Evolutionary conservation across 2,329 filamentous ascomycete species (phyloP), one percentile per base, ranked within the genome.

Genomic region (Monosporascus sp.): DNA sequence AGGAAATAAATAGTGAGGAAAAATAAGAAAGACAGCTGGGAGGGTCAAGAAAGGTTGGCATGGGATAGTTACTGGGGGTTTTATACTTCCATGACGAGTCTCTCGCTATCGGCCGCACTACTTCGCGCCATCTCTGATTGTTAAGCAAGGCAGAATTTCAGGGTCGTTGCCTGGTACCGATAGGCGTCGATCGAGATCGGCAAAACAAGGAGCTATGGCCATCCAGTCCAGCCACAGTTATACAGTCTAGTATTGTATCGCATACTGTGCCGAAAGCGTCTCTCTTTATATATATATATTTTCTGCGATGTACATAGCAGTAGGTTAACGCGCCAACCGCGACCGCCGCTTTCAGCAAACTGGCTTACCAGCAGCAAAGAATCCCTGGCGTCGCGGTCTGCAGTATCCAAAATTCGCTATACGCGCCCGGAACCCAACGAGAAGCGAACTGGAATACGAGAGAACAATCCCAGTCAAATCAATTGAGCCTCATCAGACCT

Each of bases 91-190:
- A 9, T 22, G 8, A 8, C 16, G 4, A 22, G 16, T 41, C 5
- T 41, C 37, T 11, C 20, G n/a, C 19, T 41, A 41, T 19, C 40
- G 14, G 40, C 8, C 20, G 40, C 20, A 20, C 40, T 41, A 14
- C 37, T 5, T 41, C 17, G n/a, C 46, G 11, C 17, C 20, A 51
- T 38, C 17, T 31, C 49, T 55, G 60, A 63, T 63, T 65, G 58
- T 63, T 65, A 65, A 65, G 63, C 63, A 65, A 65, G 63, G 62
- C 63, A 65, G 62, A 46, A 65, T 52, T 63, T 53, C 40, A 40
- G 19, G 46, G 35, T 49, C 19, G 54, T 54, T 62, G 61, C 61
- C 57, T 59, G 58, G 52, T 46, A n/a, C 17, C 11, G 49, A 44
- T 27, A 11, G 31, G 11, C 9, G 5, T 35, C 9, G 31, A 35